These are phyloP conservation scores for Staphylotrichum longicolle DNA, from an alignment of 495 filamentous ascomycete genomes.

Conservation along the genomic window DNA sequence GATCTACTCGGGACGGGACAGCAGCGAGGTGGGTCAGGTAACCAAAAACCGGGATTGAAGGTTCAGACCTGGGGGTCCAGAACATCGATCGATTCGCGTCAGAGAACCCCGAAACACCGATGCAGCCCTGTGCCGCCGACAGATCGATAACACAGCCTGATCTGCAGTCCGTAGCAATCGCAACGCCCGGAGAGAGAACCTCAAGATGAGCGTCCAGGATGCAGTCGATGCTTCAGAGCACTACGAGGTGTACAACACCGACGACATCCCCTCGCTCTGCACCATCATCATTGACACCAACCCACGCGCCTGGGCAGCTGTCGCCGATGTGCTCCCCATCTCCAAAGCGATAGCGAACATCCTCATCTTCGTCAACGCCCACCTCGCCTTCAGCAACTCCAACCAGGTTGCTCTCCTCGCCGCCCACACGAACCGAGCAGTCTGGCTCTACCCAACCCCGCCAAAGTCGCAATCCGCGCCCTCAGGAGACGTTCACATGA, in stretches of 20 bases:
- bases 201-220: slow-evolving; percentile 54
- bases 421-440: slow-evolving; percentile 76
- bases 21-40: neutral
- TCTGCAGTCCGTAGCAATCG: no score
- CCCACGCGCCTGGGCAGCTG: slow-evolving; percentile 85
- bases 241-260: slow-evolving; percentile 61
- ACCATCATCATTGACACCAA: slow-evolving; percentile 95
- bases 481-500: slow-evolving; percentile 47
- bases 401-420: slow-evolving; percentile 93
- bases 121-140: no score
- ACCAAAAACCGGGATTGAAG: neutral
- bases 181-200: no score
- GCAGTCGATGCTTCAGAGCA: slow-evolving; percentile 88
- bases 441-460: slow-evolving; percentile 77
- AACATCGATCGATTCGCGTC: neutral
- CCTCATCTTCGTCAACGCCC: slow-evolving; percentile 93
- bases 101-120: no score
- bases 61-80: neutral
- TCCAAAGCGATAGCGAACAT: slow-evolving; percentile 83
- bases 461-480: slow-evolving; percentile 27
- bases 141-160: no score
- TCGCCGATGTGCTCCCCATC: slow-evolving; percentile 74
- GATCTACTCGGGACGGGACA: neutral
- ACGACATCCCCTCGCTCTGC: slow-evolving; percentile 78
- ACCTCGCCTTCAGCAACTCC: slow-evolving; percentile 86